Evolutionary conservation across 1,284 basidiomycete genomes (phyloP), one percentile per base, ranked within the genome.

Genomic region (Ustilago lituana): DNA sequence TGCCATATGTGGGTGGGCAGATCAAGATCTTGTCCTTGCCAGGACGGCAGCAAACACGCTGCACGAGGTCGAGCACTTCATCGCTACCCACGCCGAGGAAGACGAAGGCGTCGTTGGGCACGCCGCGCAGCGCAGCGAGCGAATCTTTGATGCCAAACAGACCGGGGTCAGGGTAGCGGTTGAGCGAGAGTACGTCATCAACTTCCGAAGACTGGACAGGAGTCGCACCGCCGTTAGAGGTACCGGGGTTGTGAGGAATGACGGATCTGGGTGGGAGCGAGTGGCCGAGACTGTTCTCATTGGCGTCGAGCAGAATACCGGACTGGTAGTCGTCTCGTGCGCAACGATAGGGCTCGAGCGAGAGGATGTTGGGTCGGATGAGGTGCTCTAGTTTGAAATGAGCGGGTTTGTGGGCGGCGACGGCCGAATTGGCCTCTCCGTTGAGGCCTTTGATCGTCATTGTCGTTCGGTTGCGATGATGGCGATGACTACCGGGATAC

Each of bases 61-160:
- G 94, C 48, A 98, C 86, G 54, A 98, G 85, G 82, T 99, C 96
- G 70, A 98, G 94, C 43, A 95, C 90, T 81, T 99, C 96, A 83
- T 99, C 96, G 0, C 91, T 93, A 1, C 96, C 96, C 0, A 98
- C 96, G 14, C 96, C 95, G 9, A 99, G 87, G 82, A 98, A 97
- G 36, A 97, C 88, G 81, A 92, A 88, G 17, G 50, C 51, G 14
- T 74, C 54, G 29, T 71, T 64, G 17, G 75, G 73, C 4, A 82
- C 55, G 46, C 62, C 65, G 10, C 80, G 68, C 40, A 97, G 85
- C 14, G 85, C 77, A 6, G 90, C 91, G 54, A 97, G 88, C 27
- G 87, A 87, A 10, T 84, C 75, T 82, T 97, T 97, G 79, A 98
- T 89, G 40, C 86, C 84, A 62, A 89, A 87, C 76, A 93, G 89